Base-by-base conservation (phyloP, 2,329 filamentous ascomycete species). In the Pleurostoma richardsiae region DNA sequence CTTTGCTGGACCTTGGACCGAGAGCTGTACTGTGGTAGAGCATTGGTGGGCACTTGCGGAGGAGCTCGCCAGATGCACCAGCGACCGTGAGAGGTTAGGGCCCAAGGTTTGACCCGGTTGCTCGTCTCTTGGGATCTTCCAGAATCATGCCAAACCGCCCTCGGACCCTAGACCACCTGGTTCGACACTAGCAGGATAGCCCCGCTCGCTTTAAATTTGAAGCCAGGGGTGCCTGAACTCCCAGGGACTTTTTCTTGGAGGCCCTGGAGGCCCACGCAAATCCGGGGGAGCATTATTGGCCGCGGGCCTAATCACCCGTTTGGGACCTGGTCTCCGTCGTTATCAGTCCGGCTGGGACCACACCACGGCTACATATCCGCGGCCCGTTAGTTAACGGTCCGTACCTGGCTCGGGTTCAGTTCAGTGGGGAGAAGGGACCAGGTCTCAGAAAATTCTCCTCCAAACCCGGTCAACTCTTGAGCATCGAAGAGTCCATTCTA, bases 201-300 rank as follows among this genome's bases (percentile, higher is more conserved):
- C 33, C 33, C 8, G n/a, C 19, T 19, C n/a, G 33, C 33, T 36
- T 36, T 8, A 36, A 36, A 36, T 36, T 36, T 36, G 33, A 36
- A n/a, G 33, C 33, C 8, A 36, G 33, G 33, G 33, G 8, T 19
- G 19, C 19, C 19, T 19, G 19, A 19, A 19, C 19, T 19, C 19
- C 19, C 19, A 19, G 19, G 19, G 19, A 19, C 19, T 19, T 19
- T 19, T 19, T 19, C 19, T 19, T 19, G 19, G 19, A 19, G n/a
- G 33, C 8, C 33, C 8, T 36, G 47, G 39, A 41, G 36, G 44
- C 31, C 42, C 41, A 44, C 43, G 49, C 39, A 44, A 52, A 52
- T 52, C 50, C 45, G 50, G 50, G 50, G 50, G 47, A 50, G 33
- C 29, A 43, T 19, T 19, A 47, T 31, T 43, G 42, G 41, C 40